phyloP scores from a whole-genome alignment of 306 rosid genomes.

The Luffa acutangula region DNA sequence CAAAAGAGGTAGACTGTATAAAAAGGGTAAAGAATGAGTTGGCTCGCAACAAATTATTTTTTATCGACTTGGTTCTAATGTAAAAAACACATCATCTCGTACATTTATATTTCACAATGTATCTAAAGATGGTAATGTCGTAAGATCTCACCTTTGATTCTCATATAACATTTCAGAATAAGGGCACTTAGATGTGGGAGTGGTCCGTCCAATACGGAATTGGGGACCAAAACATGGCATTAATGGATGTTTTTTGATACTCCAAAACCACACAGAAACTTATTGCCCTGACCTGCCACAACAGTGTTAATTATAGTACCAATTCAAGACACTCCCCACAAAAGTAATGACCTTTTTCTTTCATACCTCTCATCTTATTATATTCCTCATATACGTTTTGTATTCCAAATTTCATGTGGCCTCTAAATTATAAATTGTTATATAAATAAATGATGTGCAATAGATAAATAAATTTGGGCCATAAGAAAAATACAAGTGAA shows the following conservation, averaged over 20 bases:
- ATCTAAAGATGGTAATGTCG: background rate
- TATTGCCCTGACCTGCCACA: background rate
- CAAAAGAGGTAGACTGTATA: too few relatives aligned
- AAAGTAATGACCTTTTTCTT: background rate
- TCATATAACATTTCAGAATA: background rate
- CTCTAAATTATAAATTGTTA: background rate
- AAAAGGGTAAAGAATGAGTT: too few relatives aligned
- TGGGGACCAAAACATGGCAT: constrained; percentile 6
- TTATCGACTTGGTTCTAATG: too few relatives aligned
- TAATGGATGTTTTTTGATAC: background rate
- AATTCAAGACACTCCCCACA: background rate
- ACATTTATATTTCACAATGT: background rate
- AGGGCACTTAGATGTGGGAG: background rate
- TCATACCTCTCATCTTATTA: background rate
- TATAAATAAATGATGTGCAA: background rate
- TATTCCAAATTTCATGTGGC: background rate
- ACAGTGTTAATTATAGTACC: background rate
- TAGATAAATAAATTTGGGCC: background rate
- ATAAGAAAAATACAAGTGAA: background rate
- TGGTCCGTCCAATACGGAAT: background rate
- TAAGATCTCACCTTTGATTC: background rate
- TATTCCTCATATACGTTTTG: background rate
- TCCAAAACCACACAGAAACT: background rate
- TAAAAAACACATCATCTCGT: background rate
- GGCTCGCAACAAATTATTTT: background rate